Percentiles rank a stretch among this genome's conserved stretches.
Evolutionary conservation across 768 basidiomycete species (phyloP).

Genomic region (Podaxis sp.): DNA sequence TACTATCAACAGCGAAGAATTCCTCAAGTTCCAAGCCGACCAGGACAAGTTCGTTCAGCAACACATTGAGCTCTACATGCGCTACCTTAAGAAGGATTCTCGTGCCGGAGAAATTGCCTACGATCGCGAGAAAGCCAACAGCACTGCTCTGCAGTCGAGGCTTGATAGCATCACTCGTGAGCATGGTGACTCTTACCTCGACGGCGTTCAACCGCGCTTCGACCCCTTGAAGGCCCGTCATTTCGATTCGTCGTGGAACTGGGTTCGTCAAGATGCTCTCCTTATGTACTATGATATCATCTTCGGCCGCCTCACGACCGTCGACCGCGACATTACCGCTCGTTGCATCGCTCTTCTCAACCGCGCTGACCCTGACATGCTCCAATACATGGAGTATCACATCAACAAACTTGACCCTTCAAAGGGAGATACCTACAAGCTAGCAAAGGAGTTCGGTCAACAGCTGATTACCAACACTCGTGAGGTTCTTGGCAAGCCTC

Average conservation of each 20-base stretch:
- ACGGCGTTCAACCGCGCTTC: constrained; percentile 94
- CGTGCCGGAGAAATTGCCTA: constrained; percentile 89
- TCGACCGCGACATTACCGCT: constrained; percentile 95
- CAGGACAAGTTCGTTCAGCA: constrained; percentile 91
- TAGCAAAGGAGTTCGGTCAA: constrained; percentile 98
- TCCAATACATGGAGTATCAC: constrained; percentile 95
- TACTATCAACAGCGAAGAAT: constrained; percentile 96
- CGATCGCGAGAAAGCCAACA: constrained; percentile 81
- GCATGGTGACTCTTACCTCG: constrained; percentile 91
- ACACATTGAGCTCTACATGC: constrained; percentile 95
- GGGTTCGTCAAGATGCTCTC: constrained; percentile 96
- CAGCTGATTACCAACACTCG: constrained; percentile 92
- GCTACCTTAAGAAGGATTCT: constrained; percentile 92
- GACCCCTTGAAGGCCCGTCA: constrained; percentile 95
- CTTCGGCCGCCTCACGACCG: constrained; percentile 89
- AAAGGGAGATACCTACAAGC: constrained; percentile 87
- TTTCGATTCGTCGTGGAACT: constrained; percentile 99
- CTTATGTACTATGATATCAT: constrained; percentile 99
- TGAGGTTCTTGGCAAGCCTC: constrained; percentile 80
- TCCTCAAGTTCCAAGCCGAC: constrained; percentile 92
- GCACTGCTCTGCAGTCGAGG: constrained; percentile 71
- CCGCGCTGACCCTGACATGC: constrained; percentile 89
- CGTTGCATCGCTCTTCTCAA: constrained; percentile 98
- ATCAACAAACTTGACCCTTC: constrained; percentile 80
- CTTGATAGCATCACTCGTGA: constrained; percentile 88